These are phyloP conservation scores for Leptographium flavum DNA, from an alignment of 2,329 filamentous ascomycete genomes.

Conservation along the genomic window DNA sequence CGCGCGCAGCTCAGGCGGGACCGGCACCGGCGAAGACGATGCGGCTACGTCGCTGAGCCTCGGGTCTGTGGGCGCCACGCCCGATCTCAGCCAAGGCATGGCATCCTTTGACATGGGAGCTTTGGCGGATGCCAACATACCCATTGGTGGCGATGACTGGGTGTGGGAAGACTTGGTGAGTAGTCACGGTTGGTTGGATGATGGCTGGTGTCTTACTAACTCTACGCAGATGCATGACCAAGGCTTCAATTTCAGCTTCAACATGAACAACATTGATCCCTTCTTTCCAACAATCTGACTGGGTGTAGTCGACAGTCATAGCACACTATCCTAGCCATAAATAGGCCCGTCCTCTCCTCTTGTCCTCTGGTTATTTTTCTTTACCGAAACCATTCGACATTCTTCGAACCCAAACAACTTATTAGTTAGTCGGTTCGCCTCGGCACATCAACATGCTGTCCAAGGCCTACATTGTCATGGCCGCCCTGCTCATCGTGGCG, in stretches of 20 bases:
- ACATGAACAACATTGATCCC: conserved; percentile 7
- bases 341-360: too few species aligned
- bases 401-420: too few species aligned
- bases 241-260: conserved; percentile 12
- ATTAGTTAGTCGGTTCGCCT: too few species aligned
- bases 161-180: conserved; percentile 13
- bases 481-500: too few species aligned
- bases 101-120: neutral
- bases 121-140: neutral
- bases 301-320: too few species aligned
- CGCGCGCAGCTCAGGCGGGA: neutral
- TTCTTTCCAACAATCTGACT: conserved; percentile 7
- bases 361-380: too few species aligned
- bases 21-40: neutral
- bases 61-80: neutral
- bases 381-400: too few species aligned
- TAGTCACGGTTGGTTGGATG: neutral
- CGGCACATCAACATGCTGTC: too few species aligned
- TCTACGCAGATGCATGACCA: conserved; percentile 10
- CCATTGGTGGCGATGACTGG: conserved; percentile 6
- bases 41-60: neutral
- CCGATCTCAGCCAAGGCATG: neutral
- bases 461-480: too few species aligned
- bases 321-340: too few species aligned
- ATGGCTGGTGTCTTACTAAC: neutral